phyloP scores from a whole-genome alignment of 2,329 filamentous ascomycete species.

The Aspergillus amoenus region DNA sequence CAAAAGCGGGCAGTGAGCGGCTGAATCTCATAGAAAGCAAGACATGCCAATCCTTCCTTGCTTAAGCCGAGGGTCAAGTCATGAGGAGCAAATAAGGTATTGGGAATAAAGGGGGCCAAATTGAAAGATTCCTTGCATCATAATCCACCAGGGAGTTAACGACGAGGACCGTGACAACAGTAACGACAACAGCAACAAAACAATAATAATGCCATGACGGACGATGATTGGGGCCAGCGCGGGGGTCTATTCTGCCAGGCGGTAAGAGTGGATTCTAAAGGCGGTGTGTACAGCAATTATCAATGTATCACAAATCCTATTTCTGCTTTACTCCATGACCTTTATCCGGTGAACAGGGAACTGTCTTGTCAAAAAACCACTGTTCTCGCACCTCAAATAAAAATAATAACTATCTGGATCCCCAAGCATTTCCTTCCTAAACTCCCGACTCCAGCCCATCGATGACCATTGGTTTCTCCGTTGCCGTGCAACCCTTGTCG shows the following conservation, averaged over 20 bases:
- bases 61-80: slow-evolving; percentile 2
- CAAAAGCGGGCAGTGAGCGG: slow-evolving; percentile 8
- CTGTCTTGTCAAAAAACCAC: too few relatives aligned
- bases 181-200: slow-evolving; percentile 10
- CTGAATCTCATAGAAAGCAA: slow-evolving; percentile 5
- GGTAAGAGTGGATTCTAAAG: slow-evolving; percentile 13
- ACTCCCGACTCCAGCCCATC: too few relatives aligned
- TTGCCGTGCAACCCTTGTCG: too few relatives aligned
- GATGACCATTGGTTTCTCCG: too few relatives aligned
- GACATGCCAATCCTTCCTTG: slow-evolving; percentile 11
- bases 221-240: slow-evolving; percentile 25
- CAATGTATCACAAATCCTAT: too few relatives aligned
- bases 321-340: too few relatives aligned
- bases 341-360: too few relatives aligned
- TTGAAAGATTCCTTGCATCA: slow-evolving; percentile 23
- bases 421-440: too few relatives aligned
- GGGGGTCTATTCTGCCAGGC: slow-evolving; percentile 35
- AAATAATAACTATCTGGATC: too few relatives aligned
- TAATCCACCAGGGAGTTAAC: slow-evolving; percentile 6
- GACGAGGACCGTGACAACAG: slow-evolving; percentile 6
- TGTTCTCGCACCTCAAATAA: too few relatives aligned
- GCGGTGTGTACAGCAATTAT: slow-evolving; percentile 11
- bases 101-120: slow-evolving; percentile 1
- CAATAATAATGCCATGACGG: slow-evolving; percentile 7
- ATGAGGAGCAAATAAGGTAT: neutral